Evolutionary conservation across 2,329 filamentous ascomycete species (phyloP), one percentile per base, ranked within the genome.

Genomic region (Monosporascus sp.): DNA sequence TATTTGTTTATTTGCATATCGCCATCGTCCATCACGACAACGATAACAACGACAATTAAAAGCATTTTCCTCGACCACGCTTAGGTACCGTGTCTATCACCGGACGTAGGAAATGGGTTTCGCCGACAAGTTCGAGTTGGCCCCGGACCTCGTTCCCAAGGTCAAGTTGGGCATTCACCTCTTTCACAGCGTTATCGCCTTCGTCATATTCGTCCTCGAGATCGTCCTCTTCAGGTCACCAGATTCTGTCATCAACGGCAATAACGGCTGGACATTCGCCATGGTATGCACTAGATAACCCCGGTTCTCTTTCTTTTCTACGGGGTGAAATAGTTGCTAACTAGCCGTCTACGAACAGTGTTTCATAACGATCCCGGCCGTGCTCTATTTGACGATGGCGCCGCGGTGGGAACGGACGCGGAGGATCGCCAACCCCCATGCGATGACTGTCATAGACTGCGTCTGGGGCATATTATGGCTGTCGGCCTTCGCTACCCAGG

Each of bases 401-500:
- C 84, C 84, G 43, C 77, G 84, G 51, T 87, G 82, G 66, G 76
- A 78, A 48, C 78, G 84, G 57, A 85, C 85, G 5, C 77, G 81
- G 52, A 81, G 76, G 57, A 75, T 84, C 51, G 85, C 84, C 49
- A 74, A 86, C 54, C 82, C 84, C 3, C 79, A 83, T 59, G 84
- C 76, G 56, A 83, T 88, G 76, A 71, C 83, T 24, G 71, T 69
- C 8, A 73, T 86, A 34, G 85, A 88, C 64, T 69, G 68, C n/a
- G 40, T 83, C 53, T 85, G 78, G 64, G 72, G 74, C 63, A 67
- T 88, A 59, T 70, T 87, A 57, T 88, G 85, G 84, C 73, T 88
- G 44, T 85, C 84, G 3, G 85, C 80, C 19, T 88, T 87, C 65
- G 80, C 85, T 31, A 79, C 82, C 19, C 82, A 87, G 64, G 84